Base-by-base conservation (phyloP, 129 eudicot species). In the Ambrosia artemisiifolia region DNA sequence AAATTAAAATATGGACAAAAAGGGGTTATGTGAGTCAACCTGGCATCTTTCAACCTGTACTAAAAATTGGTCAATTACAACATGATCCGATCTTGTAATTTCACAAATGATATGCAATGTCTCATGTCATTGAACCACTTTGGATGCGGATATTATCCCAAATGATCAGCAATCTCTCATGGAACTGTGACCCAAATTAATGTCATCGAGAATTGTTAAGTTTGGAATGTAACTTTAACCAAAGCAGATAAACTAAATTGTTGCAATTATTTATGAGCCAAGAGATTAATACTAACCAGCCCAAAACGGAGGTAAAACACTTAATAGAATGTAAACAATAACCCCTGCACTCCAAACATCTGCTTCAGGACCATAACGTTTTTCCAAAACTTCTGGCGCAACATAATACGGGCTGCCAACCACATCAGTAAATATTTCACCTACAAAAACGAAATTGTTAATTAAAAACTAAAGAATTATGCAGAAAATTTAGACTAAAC, bases 321-420 rank as follows among this genome's bases (percentile, higher is more conserved):
- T 88, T 70, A 91, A 67, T 65, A 91, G 77, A 34, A 91, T 91
- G 85, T 91, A 91, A 67, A 88, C 81, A 38, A 91, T 91, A 3
- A 91, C 93, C 65, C 97, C 97, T 3, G 94, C 97, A 84, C 96
- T 92, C 97, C 97, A 88, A 6, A 92, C 96, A 78, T 92, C 97
- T 17, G 97, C 89, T 81, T 92, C 97, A 68, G 91, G 96, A 72
- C 97, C 97, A 77, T 92, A 92, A 43, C 86, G 92, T 70, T 88
- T 91, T 76, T 54, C 70, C 78, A 91, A 84, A 42, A 91, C 96
- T 82, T 91, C 97, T 14, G 97, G 97, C 65, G 97, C 96, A 83
- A 92, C 97, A 56, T 92, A 92, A 66, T 92, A 92, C 19, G 97
- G 97, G 84, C 97, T 92, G 59, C 97, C 97, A 67, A 92, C 97